phyloP scores from a whole-genome alignment of 257 asterid genomes.

The Fraxinus cuspidata region DNA sequence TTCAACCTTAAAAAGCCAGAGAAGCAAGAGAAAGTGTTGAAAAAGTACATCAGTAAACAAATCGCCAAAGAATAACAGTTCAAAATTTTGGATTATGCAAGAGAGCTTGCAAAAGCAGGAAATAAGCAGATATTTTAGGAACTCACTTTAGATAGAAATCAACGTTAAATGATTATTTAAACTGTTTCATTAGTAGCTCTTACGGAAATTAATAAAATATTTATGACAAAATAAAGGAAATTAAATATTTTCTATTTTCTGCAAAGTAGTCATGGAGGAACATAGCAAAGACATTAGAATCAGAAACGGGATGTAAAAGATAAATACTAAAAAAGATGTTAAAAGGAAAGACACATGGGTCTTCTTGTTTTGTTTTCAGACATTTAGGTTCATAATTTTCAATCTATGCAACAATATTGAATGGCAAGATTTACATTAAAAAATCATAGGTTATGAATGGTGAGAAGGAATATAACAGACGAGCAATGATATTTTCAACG shows the following conservation, averaged over 20 bases:
- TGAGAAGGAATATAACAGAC: background rate
- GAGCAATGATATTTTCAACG: background rate
- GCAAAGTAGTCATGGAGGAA: background rate
- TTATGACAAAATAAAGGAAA: background rate
- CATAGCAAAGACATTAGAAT: background rate
- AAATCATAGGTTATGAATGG: background rate
- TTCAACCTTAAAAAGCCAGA: background rate
- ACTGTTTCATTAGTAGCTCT: background rate
- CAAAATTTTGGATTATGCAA: background rate
- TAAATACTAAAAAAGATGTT: background rate
- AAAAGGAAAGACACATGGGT: background rate
- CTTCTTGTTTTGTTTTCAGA: background rate
- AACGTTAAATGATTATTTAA: background rate
- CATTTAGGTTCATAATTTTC: background rate
- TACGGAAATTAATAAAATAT: background rate
- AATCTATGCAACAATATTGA: background rate
- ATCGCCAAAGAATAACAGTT: background rate
- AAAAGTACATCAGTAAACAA: background rate
- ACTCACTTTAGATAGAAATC: background rate
- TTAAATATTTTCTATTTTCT: background rate
- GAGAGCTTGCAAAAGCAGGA: background rate
- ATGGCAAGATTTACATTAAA: background rate
- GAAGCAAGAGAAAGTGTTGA: background rate
- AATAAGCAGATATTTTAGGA: background rate
- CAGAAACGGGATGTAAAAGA: background rate